Base-by-base conservation (phyloP, 805 yeast species). In the Yarrowia phangngaensis region DNA sequence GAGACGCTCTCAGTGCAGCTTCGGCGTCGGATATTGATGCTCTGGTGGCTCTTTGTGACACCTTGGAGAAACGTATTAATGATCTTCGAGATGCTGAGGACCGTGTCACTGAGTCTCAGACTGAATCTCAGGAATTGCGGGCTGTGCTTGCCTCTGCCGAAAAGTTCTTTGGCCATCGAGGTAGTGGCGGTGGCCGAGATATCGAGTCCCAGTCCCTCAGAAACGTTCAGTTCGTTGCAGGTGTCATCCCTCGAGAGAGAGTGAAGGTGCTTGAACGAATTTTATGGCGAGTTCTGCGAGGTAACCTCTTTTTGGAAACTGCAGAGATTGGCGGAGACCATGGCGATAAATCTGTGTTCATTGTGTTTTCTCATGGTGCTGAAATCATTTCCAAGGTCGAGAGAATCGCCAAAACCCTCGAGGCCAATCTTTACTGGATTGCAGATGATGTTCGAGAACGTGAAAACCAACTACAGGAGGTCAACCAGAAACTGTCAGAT, bases 361-460 rank as follows among this genome's bases (percentile, higher is more conserved):
- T 94, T 53, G 80, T 90, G 28, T 89, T 89, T 60, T 84, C 97
- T 15, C 97, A 94, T 67, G 99, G 99, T 60, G 70, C 76, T 27
- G 67, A 82, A 54, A 73, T 92, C 51, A 64, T 82, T 47, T 72
- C 76, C 53, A 79, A 90, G 63, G 84, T 89, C 41, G 78, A 74
- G 60, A 83, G 80, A 62, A 86, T 94, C 51, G 79, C 94, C 53
- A 96, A 88, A 60, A 86, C 97, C 1, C 73, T 92, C 56, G 95
- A 88, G 59, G 95, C 95, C 6, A 78, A 74, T 54, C 71, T 87
- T 19, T 84, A 78, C 62, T 73, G 75, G 32, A 79, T 84, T 23
- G 82, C 79, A 52, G 67, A 74, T 17, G 71, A 71, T 40, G 53
- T 62, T 8, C 65, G 65, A 4, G 52, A 70, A 14, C 65, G 73